Evolutionary conservation across 2,329 filamentous ascomycete species (phyloP), one percentile per base, ranked within the genome.

Genomic region (Hymenoscyphus scutula): DNA sequence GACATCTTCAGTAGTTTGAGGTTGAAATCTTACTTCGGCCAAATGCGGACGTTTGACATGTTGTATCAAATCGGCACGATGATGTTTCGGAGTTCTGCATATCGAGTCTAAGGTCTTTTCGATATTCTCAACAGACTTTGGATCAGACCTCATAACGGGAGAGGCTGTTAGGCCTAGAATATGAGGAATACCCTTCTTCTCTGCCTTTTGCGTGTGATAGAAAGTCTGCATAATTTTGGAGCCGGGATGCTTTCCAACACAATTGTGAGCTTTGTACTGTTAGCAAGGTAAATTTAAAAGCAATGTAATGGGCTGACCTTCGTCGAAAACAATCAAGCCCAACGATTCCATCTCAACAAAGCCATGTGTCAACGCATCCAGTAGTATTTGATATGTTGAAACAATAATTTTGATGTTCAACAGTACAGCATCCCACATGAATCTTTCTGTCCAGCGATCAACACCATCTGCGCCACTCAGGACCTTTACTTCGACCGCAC

Each of bases 241-340:
- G 8, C 72, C 73, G 2, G 73, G 64, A 51, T 71, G 65, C 15
- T 70, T 72, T 13, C 64, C 64, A 13, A 71, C 66, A 62, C 73
- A 74, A 61, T 75, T 73, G 55, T 75, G 73, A 17, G 70, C 73
- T 75, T 58, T n/a, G 6, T 29, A 8, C 41, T 37, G 6, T 59
- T 58, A 48, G 37, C 38, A 62, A 29, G 8, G 2, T 19, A 25
- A 32, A 27, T 15, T 41, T 6, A 27, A 34, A 8, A 19, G n/a
- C 7, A 4, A n/a, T n/a, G 32, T 25, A 27, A 32, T 34, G 11
- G 41, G 30, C 13, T 34, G 54, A 84, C 85, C 84, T 80, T 90
- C 88, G 71, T 90, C 87, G 66, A 89, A 88, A 0, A 90, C 78
- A 7, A 89, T 75, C 37, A 90, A 74, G 23, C 82, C 79, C 23